Evolutionary conservation across 768 basidiomycete species (phyloP), one percentile per base, ranked within the genome.

Genomic region (Gelatoporia subvermispora): DNA sequence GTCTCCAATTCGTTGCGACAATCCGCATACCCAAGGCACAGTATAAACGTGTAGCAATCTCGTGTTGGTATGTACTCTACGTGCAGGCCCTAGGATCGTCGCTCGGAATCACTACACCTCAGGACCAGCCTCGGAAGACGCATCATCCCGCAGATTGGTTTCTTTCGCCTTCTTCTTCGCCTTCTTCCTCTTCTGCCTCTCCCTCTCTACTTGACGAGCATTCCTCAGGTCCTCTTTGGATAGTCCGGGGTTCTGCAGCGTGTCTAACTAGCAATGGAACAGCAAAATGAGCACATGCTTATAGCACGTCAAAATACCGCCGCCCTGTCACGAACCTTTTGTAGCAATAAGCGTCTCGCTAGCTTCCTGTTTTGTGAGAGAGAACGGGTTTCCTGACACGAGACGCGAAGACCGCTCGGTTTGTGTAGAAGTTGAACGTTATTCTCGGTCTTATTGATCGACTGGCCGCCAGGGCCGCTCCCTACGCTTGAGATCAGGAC

Each of bases 401-500:
- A 72, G 13, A 95, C 87, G 35, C 93, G 82, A 43, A 94, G 74
- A 4, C 92, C 89, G 17, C 89, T 91, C 2, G 93, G 93, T 56
- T 82, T 85, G 64, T 97, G 93, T 35, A 91, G 69, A 23, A 97
- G 73, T 61, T 93, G 91, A 22, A 95, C 93, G 61, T 90, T 88
- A 67, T 93, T 84, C 72, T 85, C 79, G 51, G 90, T 92, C 72
- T 96, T 97, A 74, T 97, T 95, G 63, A 95, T 84, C 22, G 91
- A 93, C 74, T 97, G 93, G n/a, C 93, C 93, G 23, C 93, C 93
- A 52, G 93, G 92, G 16, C 92, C 93, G 61, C 88, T 84, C 39
- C 91, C 91, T 93, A 60, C 22, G 41, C 2, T 9, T 24, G 28
- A 25, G 42, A 48, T 62, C 23, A 56, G n/a, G 17, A n/a, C 24